Evolutionary conservation across 495 filamentous ascomycete species (phyloP), one percentile per base, ranked within the genome.

Genomic region (Emericellopsis terricola): DNA sequence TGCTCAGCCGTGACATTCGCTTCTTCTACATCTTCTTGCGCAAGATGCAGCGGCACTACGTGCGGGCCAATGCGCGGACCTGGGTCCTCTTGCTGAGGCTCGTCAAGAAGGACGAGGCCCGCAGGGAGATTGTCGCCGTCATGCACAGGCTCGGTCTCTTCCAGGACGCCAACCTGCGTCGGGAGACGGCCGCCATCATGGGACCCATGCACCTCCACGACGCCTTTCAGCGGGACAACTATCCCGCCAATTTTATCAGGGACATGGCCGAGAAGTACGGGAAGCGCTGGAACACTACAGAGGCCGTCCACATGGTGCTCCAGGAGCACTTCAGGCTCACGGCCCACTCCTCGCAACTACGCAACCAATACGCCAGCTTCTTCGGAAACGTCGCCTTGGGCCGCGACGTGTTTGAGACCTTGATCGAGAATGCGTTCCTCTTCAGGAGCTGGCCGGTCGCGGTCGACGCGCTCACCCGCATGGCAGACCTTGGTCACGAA

Each of bases 61-160:
- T 40, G 18, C 30, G 19, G n/a, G 44, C 53, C 0, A 49, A 55
- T 28, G 31, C 45, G 2, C 40, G 43, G 16, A 55, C 55, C 4
- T 65, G 62, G 62, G 33, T 46, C 1, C 41, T 55, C 4, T 58
- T 64, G 37, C 28, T 64, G 14, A 38, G 46, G 16, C 41, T 63
- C 34, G 42, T 63, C 34, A 30, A 58, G 32, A 47, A 46, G 23
- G 56, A 55, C 38, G 41, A 46, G 5, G 42, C 50, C n/a, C 53
- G 47, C 36, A 43, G 46, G 4, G 50, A 52, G 38, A 43, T 60
- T 15, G 26, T 57, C 1, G 41, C 35, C 4, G 43, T 35, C 26
- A 54, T 65, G 49, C 36, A 38, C 28, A 15, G 20, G 15, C 48
- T 51, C 23, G 41, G 45, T 3, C 41, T 56, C 1, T 29, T 51